phyloP scores from a whole-genome alignment of 2,329 filamentous ascomycete species.

The Sporothrix phasma region DNA sequence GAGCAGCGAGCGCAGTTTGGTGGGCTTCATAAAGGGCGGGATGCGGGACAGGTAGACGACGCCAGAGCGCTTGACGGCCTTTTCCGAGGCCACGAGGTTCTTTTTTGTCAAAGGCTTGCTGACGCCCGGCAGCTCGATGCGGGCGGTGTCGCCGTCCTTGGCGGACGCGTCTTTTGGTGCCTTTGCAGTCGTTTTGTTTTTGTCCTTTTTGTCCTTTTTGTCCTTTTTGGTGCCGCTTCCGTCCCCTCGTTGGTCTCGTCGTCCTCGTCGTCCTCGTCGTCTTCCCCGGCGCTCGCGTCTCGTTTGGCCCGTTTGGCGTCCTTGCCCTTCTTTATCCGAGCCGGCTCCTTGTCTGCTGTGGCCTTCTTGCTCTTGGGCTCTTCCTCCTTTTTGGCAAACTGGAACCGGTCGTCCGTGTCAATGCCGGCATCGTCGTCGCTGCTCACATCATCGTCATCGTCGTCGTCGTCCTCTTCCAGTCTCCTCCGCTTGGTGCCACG shows the following conservation, averaged over 20 bases:
- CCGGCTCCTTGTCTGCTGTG: not conserved
- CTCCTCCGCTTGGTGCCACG: constrained; percentile 55
- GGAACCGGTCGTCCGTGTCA: constrained; percentile 4
- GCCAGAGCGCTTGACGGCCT: constrained; percentile 61
- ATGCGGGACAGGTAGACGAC: constrained; percentile 77
- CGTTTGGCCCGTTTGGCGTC: not conserved
- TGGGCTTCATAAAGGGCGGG: constrained; percentile 80
- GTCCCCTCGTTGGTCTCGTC: not conserved
- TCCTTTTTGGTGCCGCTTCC: constrained; percentile 16
- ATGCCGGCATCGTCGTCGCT: constrained; percentile 19
- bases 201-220: constrained; percentile 14
- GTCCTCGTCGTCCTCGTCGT: not conserved
- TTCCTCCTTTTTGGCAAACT: not conserved
- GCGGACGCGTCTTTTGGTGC: not conserved
- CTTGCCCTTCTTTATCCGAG: not conserved
- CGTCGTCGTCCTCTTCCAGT: constrained; percentile 33
- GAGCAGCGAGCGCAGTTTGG: constrained; percentile 64
- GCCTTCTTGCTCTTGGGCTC: not conserved
- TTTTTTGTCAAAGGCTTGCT: constrained; percentile 50
- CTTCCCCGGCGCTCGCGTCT: not conserved
- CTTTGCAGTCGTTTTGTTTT: not conserved
- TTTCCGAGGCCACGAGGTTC: constrained; percentile 55
- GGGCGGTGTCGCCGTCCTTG: not conserved
- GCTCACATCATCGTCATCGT: constrained; percentile 26
- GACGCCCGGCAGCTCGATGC: constrained; percentile 34